Base-by-base conservation (phyloP, 2,329 filamentous ascomycete species). In the Neospermospora avenae region DNA sequence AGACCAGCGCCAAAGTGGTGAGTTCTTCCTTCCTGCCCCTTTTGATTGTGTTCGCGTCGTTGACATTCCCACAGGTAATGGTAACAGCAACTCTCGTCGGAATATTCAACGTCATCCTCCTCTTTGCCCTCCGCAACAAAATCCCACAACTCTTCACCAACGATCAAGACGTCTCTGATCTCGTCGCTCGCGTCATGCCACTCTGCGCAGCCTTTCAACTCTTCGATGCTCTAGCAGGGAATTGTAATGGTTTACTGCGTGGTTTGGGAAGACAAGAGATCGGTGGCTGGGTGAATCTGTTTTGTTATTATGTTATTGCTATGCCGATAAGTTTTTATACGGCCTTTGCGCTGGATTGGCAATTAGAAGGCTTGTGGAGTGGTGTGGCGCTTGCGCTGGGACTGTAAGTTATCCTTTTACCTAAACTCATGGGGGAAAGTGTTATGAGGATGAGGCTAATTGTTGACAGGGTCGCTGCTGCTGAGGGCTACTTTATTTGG, bases 201-300 rank as follows among this genome's bases (percentile, higher is more conserved):
- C 77, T 97, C 2, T 91, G 90, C 62, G 92, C 93, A 0, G 82
- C 91, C 1, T 96, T 97, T 80, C 93, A 98, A 73, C 81, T 96
- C 24, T 93, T 96, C 68, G 93, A 99, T 74, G 86, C 89, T 1
- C 74, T 96, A 18, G 85, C 90, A 0, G 84, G 89, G 3, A 88
- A 88, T 41, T 91, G 90, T 59, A 93, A 95, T 70, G 93, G 93
- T 28, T 81, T 97, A 41, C 81, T 98, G 28, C 84, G 95, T 44
- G 93, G 93, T 13, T 83, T 98, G 16, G 95, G 95, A 2, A 85
- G 90, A 60, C 93, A 98, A 74, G 87, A 91, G 65, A 86, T 98
- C 59, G 93, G 93, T 13, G 93, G 93, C 0, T 96, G 93, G 68
- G 87, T 93, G 7, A 96, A 95, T 70, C 76, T 98, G 2, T 84